Evolutionary conservation across 208 protist species (phyloP).

Genomic region (Perkinsela sp.): DNA sequence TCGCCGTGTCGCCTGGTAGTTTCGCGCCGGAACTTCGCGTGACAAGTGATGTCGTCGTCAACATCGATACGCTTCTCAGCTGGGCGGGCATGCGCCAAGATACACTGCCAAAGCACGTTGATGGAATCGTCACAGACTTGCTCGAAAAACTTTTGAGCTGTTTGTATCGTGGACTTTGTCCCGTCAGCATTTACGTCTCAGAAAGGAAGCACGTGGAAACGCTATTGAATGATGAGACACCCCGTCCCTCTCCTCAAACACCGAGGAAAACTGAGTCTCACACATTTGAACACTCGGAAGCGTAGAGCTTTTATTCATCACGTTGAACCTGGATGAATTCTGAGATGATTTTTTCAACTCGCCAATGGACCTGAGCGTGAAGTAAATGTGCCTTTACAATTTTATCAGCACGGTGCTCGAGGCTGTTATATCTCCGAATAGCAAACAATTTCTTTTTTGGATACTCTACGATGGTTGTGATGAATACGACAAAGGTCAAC

Average conservation of each 20-base stretch:
- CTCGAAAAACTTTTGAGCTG: background rate
- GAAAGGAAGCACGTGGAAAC: too few species aligned
- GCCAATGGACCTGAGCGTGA: too few species aligned
- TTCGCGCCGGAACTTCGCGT: background rate
- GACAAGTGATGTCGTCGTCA: background rate
- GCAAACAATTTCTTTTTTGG: too few species aligned
- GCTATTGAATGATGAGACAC: too few species aligned
- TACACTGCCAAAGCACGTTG: background rate
- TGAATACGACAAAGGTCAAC: background rate
- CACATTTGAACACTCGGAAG: too few species aligned
- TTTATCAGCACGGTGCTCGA: too few species aligned
- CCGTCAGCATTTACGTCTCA: background rate
- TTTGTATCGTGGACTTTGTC: background rate
- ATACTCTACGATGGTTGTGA: background rate
- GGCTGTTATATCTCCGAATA: too few species aligned
- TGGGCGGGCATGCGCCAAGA: background rate
- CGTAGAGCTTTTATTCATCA: too few species aligned
- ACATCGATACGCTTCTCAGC: background rate
- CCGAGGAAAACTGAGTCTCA: background rate
- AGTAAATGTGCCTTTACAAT: too few species aligned
- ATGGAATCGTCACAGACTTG: background rate
- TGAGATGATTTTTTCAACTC: too few species aligned
- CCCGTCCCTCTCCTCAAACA: background rate
- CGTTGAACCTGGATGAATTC: too few species aligned
- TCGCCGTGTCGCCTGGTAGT: background rate